Base-by-base conservation (phyloP, 106 monocot genomes). In the Acorus gramineus region DNA sequence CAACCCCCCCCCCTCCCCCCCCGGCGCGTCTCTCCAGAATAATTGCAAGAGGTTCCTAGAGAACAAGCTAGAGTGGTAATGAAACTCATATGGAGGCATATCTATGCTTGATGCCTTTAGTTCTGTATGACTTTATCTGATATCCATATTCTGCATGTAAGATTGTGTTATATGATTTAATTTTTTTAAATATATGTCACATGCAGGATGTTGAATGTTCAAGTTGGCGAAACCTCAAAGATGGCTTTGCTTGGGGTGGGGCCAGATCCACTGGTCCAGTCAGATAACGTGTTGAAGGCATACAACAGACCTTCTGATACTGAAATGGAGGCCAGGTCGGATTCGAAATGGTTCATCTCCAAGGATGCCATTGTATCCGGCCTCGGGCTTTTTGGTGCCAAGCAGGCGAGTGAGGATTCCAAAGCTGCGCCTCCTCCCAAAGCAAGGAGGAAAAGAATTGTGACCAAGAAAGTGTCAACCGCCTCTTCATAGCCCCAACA, bases 301-400 rank as follows among this genome's bases (percentile, higher is more conserved):
- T 89, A 92, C 13, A 91, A 79, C 44, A 81, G 85, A 56, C 85
- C 78, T 14, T 67, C 75, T 44, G 73, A 74, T 1, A 10, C 67
- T 28, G 28, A 28, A 28, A 28, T 28, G n/a, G 74, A 12, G 44
- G 68, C 79, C 2, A 67, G 54, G n/a, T 54, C 71, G 64, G 78
- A 81, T 42, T 74, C 98, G 60, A 85, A 80, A 11, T 98, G 91
- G 91, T 83, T 92, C 62, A 98, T 98, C 49, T 98, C 88, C 8
- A 98, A 98, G 79, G 80, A 86, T 51, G 83, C 98, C 11, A 88
- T 98, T 1, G 65, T 82, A 8, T 92, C 92, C 46, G 85, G 98
- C 45, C 98, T 98, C 51, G 90, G 85, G 8, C 57, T 87, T 49
- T 78, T 96, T 6, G 92, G 98, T 52, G 78, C 88, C 70, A 88